phyloP scores from a whole-genome alignment of 1,284 basidiomycete genomes.

The Takashimella koratensis region DNA sequence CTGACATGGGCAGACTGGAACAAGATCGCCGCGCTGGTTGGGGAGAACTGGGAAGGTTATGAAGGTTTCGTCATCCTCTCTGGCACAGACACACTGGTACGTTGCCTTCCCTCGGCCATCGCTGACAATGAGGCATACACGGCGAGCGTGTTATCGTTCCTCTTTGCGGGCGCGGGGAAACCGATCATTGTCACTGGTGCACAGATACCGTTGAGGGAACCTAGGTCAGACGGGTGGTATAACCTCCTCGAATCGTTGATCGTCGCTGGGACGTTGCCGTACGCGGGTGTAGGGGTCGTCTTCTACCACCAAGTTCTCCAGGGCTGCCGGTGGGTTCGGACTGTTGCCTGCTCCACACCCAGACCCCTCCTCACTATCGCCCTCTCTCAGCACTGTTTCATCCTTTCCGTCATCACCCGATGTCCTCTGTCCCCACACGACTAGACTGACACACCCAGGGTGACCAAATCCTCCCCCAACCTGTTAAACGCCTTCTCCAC shows the following conservation, averaged over 20 bases:
- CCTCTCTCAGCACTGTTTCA: no score
- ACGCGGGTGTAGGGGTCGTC: conserved; percentile 42
- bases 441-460: conserved; percentile 17
- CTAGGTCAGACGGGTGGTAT: conserved; percentile 43
- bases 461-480: conserved; percentile 41
- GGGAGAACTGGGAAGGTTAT: conserved; percentile 41
- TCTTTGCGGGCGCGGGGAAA: conserved; percentile 43
- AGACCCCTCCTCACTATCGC: no score
- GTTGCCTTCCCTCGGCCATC: neutral
- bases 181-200: conserved; percentile 45
- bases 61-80: conserved; percentile 44
- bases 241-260: conserved; percentile 43
- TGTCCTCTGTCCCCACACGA: no score
- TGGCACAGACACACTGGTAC: conserved; percentile 44
- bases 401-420: no score
- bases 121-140: conserved; percentile 34
- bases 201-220: conserved; percentile 42
- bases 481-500: conserved; percentile 40
- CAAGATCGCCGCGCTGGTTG: conserved; percentile 37
- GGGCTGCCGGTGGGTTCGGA: conserved; percentile 24
- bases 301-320: conserved; percentile 41
- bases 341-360: no score
- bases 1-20: conserved; percentile 37
- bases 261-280: conserved; percentile 40
- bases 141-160: conserved; percentile 41